phyloP scores from a whole-genome alignment of 352 stramenopile genomes.

The Pythium dissotocum region DNA sequence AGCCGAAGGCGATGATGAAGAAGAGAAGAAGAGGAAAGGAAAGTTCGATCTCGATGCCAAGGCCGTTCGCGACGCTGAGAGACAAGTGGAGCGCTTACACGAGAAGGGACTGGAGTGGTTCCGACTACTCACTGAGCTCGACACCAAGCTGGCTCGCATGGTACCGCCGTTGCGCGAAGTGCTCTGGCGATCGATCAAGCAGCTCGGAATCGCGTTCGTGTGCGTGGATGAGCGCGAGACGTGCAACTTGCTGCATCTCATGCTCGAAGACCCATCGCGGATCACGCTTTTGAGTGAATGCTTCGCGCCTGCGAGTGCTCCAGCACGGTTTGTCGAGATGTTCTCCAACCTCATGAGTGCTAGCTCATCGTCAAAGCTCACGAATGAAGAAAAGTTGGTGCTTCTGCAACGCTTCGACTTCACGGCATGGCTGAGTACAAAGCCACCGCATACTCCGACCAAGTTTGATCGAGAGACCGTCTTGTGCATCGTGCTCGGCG shows the following conservation, averaged over 20 bases:
- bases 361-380: slow-evolving; percentile 65
- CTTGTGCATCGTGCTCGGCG: slow-evolving; percentile 72
- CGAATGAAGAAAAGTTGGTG: slow-evolving; percentile 69
- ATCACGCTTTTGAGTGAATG: slow-evolving; percentile 83
- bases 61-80: slow-evolving; percentile 24
- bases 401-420: slow-evolving; percentile 81
- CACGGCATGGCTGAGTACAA: slow-evolving; percentile 63
- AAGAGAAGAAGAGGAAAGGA: neutral
- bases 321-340: slow-evolving; percentile 83
- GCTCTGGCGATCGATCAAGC: slow-evolving; percentile 81
- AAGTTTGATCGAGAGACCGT: slow-evolving; percentile 86
- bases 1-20: neutral
- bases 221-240: slow-evolving; percentile 83
- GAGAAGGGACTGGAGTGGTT: slow-evolving; percentile 86
- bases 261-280: slow-evolving; percentile 81
- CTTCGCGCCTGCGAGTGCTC: slow-evolving; percentile 74
- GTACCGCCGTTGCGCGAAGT: slow-evolving; percentile 83
- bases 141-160: slow-evolving; percentile 80
- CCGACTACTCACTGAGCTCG: slow-evolving; percentile 68
- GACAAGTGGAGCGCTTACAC: slow-evolving; percentile 46
- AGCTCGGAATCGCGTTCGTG: slow-evolving; percentile 77
- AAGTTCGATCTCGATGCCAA: neutral
- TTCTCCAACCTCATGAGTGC: slow-evolving; percentile 86
- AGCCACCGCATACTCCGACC: slow-evolving; percentile 44
- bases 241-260: slow-evolving; percentile 75